These are phyloP conservation scores for Calophaca sinica DNA, from an alignment of 306 rosid species.

Conservation along the genomic window DNA sequence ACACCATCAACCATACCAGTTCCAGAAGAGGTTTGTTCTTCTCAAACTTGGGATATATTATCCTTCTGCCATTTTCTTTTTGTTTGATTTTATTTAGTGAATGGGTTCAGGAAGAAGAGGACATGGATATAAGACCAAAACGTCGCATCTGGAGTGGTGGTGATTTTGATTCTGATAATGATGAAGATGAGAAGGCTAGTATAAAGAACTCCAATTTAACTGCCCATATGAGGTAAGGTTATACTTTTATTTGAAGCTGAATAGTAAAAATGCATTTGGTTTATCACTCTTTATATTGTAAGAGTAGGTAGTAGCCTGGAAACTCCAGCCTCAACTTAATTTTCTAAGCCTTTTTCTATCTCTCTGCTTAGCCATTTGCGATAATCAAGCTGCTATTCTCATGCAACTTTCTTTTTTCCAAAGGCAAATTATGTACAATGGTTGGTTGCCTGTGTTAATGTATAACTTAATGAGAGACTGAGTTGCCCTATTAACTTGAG, in stretches of 20 bases:
- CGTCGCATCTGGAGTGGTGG: slow-evolving; percentile 77
- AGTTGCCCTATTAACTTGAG: not conserved
- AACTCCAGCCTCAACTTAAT: not conserved
- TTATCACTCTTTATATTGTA: not conserved
- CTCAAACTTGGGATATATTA: slow-evolving; percentile 31
- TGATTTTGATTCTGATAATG: slow-evolving; percentile 72
- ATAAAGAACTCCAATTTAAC: slow-evolving; percentile 40
- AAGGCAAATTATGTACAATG: not conserved
- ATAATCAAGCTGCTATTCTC: not conserved
- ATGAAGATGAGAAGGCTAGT: slow-evolving; percentile 60
- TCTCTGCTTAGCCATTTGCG: slow-evolving; percentile 10
- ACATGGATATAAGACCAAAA: slow-evolving; percentile 71
- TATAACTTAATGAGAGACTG: not conserved
- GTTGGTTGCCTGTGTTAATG: slow-evolving; percentile 1
- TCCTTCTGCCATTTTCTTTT: slow-evolving; percentile 33
- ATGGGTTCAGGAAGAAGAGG: slow-evolving; percentile 73
- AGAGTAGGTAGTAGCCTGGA: slow-evolving; percentile 7
- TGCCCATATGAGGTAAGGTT: slow-evolving; percentile 54
- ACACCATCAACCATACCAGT: slow-evolving; percentile 62
- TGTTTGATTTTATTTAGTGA: slow-evolving; percentile 46
- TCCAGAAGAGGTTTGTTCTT: slow-evolving; percentile 75
- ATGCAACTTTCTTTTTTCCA: slow-evolving; percentile 8
- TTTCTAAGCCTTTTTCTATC: not conserved
- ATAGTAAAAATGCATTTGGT: slow-evolving; percentile 11
- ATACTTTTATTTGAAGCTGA: slow-evolving; percentile 29